Conservation (phyloP, 176 grass and related monocot genomes). For the Oryza rufipogon region DNA sequence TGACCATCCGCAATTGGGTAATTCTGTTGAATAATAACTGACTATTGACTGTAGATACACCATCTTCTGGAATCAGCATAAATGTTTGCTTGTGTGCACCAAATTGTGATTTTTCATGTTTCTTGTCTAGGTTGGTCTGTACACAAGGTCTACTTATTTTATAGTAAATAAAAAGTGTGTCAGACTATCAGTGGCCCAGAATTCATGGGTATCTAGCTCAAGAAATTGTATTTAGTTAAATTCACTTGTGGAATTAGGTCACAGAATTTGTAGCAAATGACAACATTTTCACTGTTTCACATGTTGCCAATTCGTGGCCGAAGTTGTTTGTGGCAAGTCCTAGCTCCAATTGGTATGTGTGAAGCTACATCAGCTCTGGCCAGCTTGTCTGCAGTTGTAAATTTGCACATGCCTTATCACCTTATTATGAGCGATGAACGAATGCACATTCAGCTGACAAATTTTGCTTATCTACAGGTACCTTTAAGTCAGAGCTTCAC, state of each 20-base stretch:
- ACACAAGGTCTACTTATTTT: neutral
- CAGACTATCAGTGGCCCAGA: neutral
- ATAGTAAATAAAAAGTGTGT: neutral
- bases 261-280: conserved; percentile 1
- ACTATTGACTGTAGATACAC: neutral
- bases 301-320: neutral
- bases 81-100: neutral
- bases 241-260: neutral
- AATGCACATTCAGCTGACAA: conserved; percentile 30
- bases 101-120: neutral
- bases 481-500: conserved; percentile 66
- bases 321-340: neutral
- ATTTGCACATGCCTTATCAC: neutral
- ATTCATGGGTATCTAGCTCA: neutral
- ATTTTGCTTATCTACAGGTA: conserved; percentile 52
- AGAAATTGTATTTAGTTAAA: neutral
- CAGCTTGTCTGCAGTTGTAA: neutral
- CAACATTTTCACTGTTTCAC: neutral
- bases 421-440: neutral
- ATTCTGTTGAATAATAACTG: neutral
- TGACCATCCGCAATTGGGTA: conserved; percentile 8
- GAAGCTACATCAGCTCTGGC: neutral
- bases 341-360: too few species aligned
- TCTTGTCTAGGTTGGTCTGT: neutral
- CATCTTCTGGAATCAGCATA: conserved; percentile 16